Conservation (phyloP, 371 early-diverging fungal species). For the Coemansia sp. region DNA sequence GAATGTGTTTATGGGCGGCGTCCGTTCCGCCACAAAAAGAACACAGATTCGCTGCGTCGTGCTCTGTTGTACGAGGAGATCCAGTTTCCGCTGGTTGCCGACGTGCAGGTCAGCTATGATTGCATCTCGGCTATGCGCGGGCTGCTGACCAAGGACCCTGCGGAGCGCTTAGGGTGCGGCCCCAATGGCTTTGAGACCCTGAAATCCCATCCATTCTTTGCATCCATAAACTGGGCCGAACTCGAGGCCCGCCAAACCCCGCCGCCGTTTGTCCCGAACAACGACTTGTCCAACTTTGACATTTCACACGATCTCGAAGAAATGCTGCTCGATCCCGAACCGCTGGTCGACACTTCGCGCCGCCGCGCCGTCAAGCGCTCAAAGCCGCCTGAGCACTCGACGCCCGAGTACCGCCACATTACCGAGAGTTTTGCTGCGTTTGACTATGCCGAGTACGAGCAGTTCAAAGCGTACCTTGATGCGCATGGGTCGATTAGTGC, state of each 20-base stretch:
- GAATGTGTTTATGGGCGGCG: conserved; percentile 91
- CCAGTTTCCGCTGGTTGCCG: conserved; percentile 66
- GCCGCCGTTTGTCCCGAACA: conserved; percentile 59
- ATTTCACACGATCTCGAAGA: conserved; percentile 92
- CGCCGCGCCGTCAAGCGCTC: conserved; percentile 25
- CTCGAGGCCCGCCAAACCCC: conserved; percentile 45
- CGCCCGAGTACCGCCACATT: conserved; percentile 40
- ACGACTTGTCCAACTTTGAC: conserved; percentile 83
- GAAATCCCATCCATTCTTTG: conserved; percentile 87
- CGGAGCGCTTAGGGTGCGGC: conserved; percentile 66
- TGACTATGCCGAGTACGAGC: conserved; percentile 53
- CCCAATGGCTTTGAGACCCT: conserved; percentile 65
- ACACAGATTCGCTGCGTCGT: conserved; percentile 84
- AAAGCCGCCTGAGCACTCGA: conserved; percentile 25
- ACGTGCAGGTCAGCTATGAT: conserved; percentile 58
- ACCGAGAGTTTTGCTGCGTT: conserved; percentile 41
- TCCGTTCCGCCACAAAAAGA: conserved; percentile 87
- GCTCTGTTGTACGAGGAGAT: conserved; percentile 67
- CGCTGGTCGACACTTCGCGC: conserved; percentile 50
- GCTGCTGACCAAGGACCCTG: conserved; percentile 73
- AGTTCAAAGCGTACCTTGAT: conserved; percentile 44
- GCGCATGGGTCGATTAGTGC: conserved; percentile 33
- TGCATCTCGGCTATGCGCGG: conserved; percentile 71
- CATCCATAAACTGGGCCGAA: conserved; percentile 75
- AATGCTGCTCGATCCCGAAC: conserved; percentile 81